A percentile compares a stretch with the other conserved stretches of the same genome.
Evolutionary conservation across 768 basidiomycete species (phyloP).

Genomic region (Auriscalpium vulgare): DNA sequence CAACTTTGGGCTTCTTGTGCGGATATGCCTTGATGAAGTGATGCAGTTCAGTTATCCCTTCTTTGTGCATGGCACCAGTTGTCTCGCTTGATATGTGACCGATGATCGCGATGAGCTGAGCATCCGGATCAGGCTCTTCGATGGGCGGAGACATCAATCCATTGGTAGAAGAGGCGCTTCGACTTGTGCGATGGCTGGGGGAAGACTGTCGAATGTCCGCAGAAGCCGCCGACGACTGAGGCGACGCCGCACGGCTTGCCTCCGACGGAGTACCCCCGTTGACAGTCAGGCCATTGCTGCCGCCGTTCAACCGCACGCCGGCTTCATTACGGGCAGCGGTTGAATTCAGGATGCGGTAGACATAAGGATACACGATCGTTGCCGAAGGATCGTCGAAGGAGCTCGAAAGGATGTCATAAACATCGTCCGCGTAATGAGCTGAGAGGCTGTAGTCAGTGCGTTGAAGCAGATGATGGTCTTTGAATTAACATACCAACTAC

Average conservation of each 20-base stretch:
- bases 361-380: conserved; percentile 94
- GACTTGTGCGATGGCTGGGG: conserved; percentile 60
- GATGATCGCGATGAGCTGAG: conserved; percentile 73
- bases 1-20: conserved; percentile 72
- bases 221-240: conserved; percentile 51
- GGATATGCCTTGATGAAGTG: conserved; percentile 90
- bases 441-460: conserved; percentile 10
- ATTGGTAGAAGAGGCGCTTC: conserved; percentile 56
- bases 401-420: conserved; percentile 83
- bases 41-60: conserved; percentile 91
- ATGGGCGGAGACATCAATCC: conserved; percentile 47
- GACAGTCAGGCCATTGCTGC: conserved; percentile 19
- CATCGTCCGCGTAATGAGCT: conserved; percentile 83
- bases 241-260: conserved; percentile 66
- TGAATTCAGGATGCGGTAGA: conserved; percentile 84
- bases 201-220: conserved; percentile 43
- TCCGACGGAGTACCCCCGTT: conserved; percentile 37
- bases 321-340: conserved; percentile 35
- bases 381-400: conserved; percentile 96
- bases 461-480: background rate
- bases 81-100: conserved; percentile 85
- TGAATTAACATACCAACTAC: conserved; percentile 69
- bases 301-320: conserved; percentile 9
- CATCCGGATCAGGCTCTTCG: conserved; percentile 84
- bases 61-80: conserved; percentile 83